Evolutionary conservation across 1,139 yeast genomes (phyloP).

Genomic region (Kodamaea suecica): DNA sequence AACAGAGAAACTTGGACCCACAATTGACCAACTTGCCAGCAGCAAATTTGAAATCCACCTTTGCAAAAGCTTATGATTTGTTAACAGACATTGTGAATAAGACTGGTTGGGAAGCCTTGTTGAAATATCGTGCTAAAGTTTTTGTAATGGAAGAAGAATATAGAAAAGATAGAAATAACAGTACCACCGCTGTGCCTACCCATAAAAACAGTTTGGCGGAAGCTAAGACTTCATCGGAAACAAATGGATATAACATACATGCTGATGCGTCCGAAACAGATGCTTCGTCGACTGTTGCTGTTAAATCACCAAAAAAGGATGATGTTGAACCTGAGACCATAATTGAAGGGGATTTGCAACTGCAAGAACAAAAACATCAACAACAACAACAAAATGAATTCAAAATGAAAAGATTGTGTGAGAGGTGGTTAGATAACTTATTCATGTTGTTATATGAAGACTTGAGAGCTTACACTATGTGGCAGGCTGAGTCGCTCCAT

Average conservation of each 20-base stretch:
- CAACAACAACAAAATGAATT: conserved; percentile 41
- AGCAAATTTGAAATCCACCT: conserved; percentile 71
- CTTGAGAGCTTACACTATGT: conserved; percentile 75
- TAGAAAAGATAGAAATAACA: conserved; percentile 39
- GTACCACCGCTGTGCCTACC: conserved; percentile 1
- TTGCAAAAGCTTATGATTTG: conserved; percentile 73
- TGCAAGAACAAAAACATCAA: conserved; percentile 18
- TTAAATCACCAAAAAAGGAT: conserved; percentile 7
- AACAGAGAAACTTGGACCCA: conserved; percentile 61
- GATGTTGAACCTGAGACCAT: conserved; percentile 35
- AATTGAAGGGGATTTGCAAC: conserved; percentile 39
- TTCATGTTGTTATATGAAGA: conserved; percentile 88
- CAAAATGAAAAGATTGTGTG: conserved; percentile 80
- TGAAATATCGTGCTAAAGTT: conserved; percentile 74
- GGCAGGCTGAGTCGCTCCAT: conserved; percentile 81
- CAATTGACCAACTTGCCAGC: conserved; percentile 72
- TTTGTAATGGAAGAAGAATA: conserved; percentile 97
- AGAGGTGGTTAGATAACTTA: conserved; percentile 89
- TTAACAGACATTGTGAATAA: conserved; percentile 68
- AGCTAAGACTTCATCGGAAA: conserved; percentile 4
- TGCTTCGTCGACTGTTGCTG: conserved; percentile 5
- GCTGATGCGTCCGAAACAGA: conserved; percentile 9
- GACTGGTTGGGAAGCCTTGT: conserved; percentile 88
- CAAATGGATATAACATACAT: conserved; percentile 6
- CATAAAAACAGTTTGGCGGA: neutral